These are phyloP conservation scores for Helminthosporium solani DNA, from an alignment of 2,329 filamentous ascomycete genomes.

Conservation along the genomic window DNA sequence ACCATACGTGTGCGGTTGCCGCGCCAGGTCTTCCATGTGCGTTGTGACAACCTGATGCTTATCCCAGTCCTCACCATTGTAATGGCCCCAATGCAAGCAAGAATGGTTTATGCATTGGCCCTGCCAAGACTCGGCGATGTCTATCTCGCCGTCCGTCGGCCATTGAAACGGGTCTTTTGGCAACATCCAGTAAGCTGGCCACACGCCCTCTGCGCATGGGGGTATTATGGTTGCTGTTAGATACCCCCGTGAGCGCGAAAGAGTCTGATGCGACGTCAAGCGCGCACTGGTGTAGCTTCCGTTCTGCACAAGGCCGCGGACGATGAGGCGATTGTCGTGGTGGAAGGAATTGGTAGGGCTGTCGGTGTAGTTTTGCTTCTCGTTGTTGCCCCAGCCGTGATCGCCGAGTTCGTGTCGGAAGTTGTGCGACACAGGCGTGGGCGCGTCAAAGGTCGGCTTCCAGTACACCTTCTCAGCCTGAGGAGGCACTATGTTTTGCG, in stretches of 20 bases:
- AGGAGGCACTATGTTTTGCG: constrained; percentile 28
- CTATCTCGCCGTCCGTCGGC: constrained; percentile 61
- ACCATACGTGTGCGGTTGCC: constrained; percentile 53
- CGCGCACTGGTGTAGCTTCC: constrained; percentile 57
- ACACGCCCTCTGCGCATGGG: constrained; percentile 58
- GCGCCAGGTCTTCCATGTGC: constrained; percentile 50
- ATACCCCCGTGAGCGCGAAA: constrained; percentile 54
- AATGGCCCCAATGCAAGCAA: constrained; percentile 62
- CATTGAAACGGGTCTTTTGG: constrained; percentile 59
- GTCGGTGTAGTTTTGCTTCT: constrained; percentile 59
- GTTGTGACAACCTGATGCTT: constrained; percentile 60
- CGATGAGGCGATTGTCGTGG: constrained; percentile 53
- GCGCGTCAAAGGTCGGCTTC: constrained; percentile 53
- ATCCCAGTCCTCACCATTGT: constrained; percentile 54
- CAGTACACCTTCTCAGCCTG: constrained; percentile 49
- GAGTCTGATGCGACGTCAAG: constrained; percentile 55
- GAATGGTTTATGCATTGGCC: constrained; percentile 56
- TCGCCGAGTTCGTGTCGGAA: constrained; percentile 59
- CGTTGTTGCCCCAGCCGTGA: constrained; percentile 64
- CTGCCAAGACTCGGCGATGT: constrained; percentile 64
- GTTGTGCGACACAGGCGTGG: constrained; percentile 50
- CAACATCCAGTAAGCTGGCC: constrained; percentile 64
- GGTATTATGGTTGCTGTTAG: constrained; percentile 54
- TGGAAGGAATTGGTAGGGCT: constrained; percentile 56
- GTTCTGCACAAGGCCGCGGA: constrained; percentile 52